These are phyloP conservation scores for Calonectria multiphialidica DNA, from an alignment of 2,329 filamentous ascomycete genomes.

Conservation along the genomic window DNA sequence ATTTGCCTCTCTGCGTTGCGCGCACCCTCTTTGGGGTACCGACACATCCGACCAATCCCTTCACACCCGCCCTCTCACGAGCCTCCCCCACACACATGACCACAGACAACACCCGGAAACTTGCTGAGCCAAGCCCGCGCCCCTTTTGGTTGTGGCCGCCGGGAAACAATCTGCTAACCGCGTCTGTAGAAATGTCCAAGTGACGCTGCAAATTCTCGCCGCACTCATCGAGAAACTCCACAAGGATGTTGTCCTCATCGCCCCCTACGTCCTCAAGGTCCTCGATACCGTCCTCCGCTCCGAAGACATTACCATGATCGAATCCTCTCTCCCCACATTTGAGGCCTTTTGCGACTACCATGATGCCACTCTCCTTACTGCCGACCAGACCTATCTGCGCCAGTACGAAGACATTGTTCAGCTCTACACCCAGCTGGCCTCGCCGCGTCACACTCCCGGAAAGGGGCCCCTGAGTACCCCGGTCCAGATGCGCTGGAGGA, in stretches of 20 bases:
- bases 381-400: constrained; percentile 84
- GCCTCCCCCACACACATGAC: background rate
- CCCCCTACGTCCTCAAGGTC: constrained; percentile 85
- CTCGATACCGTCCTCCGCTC: constrained; percentile 86
- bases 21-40: constrained; percentile 21
- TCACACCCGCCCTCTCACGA: background rate
- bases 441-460: constrained; percentile 65
- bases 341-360: constrained; percentile 90
- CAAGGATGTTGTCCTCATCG: constrained; percentile 90
- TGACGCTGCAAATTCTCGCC: constrained; percentile 92
- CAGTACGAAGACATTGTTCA: constrained; percentile 87
- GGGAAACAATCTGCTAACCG: constrained; percentile 16
- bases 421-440: constrained; percentile 84
- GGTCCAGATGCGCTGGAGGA: constrained; percentile 82
- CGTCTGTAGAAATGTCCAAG: constrained; percentile 82
- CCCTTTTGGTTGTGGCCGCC: background rate
- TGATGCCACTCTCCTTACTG: constrained; percentile 85
- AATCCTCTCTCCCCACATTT: constrained; percentile 89
- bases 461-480: constrained; percentile 75
- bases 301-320: constrained; percentile 91
- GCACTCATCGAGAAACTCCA: constrained; percentile 94
- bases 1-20: background rate
- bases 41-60: constrained; percentile 28
- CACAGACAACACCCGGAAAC: background rate
- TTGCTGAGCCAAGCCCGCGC: background rate